These are phyloP conservation scores for Trapa incisa DNA, from an alignment of 345 rosid genomes.

Conservation along the genomic window DNA sequence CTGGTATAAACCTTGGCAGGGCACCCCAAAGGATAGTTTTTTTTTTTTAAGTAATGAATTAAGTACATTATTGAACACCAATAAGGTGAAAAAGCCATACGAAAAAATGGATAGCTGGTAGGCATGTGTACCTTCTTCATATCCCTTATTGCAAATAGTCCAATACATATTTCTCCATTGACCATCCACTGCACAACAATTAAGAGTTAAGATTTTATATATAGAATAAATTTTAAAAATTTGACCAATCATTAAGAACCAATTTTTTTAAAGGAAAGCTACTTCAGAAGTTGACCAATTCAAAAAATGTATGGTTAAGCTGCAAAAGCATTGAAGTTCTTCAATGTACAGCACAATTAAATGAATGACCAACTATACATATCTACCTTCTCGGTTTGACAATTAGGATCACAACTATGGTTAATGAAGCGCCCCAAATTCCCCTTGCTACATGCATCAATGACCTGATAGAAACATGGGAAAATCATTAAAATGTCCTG, in stretches of 20 bases:
- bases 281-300: neutral
- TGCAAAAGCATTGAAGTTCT: neutral
- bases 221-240: conserved; percentile 6
- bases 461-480: conserved; percentile 48
- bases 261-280: neutral
- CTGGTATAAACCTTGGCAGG: neutral
- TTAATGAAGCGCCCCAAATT: conserved; percentile 95
- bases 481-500: conserved; percentile 4
- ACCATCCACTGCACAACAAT: conserved; percentile 81
- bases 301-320: neutral
- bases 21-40: neutral
- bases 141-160: conserved; percentile 79
- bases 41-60: too few species aligned
- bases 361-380: conserved; percentile 1
- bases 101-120: neutral
- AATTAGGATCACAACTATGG: conserved; percentile 98
- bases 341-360: neutral
- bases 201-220: conserved; percentile 12
- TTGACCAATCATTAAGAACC: conserved; percentile 2
- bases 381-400: conserved; percentile 94
- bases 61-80: too few species aligned
- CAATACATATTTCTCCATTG: conserved; percentile 96
- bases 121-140: conserved; percentile 51
- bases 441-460: conserved; percentile 92
- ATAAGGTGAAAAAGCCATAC: too few species aligned